Evolutionary conservation across 192 early-diverging fungal genomes (phyloP).

Genomic region (Powellomyces hirtus): DNA sequence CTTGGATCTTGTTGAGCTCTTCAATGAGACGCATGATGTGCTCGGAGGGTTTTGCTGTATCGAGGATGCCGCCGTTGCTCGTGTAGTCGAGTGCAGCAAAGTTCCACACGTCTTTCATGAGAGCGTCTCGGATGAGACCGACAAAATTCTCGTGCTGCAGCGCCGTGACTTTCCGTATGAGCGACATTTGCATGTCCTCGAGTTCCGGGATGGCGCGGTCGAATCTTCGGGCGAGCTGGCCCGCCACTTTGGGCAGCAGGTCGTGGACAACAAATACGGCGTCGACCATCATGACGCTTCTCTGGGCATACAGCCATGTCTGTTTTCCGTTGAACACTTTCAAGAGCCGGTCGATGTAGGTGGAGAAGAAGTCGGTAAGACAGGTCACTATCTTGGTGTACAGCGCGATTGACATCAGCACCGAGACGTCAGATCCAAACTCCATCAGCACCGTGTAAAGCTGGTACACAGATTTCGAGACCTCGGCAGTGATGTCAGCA

Average conservation of each 20-base stretch:
- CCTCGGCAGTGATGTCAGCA: conserved; percentile 23
- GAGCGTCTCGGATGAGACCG: neutral
- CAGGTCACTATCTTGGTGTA: conserved; percentile 69
- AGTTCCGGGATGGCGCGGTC: conserved; percentile 79
- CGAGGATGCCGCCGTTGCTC: conserved; percentile 41
- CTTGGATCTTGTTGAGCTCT: conserved; percentile 11
- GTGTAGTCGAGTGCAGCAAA: conserved; percentile 48
- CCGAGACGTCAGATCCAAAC: conserved; percentile 69
- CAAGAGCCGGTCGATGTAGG: conserved; percentile 60
- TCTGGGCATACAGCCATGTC: conserved; percentile 43
- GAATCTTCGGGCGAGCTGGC: conserved; percentile 64
- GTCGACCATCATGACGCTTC: conserved; percentile 41
- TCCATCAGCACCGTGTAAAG: conserved; percentile 69
- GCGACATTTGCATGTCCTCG: conserved; percentile 41
- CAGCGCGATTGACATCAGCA: conserved; percentile 68
- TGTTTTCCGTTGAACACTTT: conserved; percentile 38
- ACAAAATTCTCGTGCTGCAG: conserved; percentile 10
- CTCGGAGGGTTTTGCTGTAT: conserved; percentile 36
- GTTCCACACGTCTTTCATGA: conserved; percentile 39
- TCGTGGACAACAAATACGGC: conserved; percentile 57
- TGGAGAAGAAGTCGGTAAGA: conserved; percentile 62
- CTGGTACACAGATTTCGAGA: conserved; percentile 65
- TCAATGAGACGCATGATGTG: conserved; percentile 33
- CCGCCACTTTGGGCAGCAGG: conserved; percentile 55
- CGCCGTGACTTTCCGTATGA: conserved; percentile 13